These are phyloP conservation scores for Geum urbanum DNA, from an alignment of 306 rosid genomes.

Conservation along the genomic window DNA sequence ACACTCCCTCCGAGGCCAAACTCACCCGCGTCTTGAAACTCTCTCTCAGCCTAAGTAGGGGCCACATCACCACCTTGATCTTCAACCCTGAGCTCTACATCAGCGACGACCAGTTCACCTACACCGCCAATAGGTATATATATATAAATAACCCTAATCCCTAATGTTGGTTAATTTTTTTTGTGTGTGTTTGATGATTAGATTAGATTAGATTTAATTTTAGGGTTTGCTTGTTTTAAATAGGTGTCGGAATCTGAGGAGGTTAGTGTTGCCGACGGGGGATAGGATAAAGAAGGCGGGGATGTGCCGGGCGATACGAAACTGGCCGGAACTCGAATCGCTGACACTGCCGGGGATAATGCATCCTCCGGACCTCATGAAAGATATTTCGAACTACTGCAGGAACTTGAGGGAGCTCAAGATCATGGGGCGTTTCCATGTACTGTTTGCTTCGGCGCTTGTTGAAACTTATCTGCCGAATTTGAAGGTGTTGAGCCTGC, in stretches of 20 bases:
- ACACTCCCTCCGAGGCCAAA: too few species aligned
- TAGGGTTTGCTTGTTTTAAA: too few species aligned
- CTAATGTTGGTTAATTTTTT: too few species aligned
- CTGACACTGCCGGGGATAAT: conserved; percentile 34
- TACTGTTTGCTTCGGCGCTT: conserved; percentile 42
- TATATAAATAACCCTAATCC: too few species aligned
- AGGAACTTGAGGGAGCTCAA: conserved; percentile 56
- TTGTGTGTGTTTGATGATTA: too few species aligned
- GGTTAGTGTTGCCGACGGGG: conserved; percentile 75
- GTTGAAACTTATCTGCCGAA: conserved; percentile 44
- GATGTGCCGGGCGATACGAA: conserved; percentile 55
- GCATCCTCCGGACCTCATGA: conserved; percentile 33
- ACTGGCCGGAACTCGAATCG: conserved; percentile 64
- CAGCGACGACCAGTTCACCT: not conserved
- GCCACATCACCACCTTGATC: not conserved
- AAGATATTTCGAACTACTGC: conserved; percentile 57
- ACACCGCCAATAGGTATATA: not conserved
- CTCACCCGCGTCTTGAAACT: too few species aligned
- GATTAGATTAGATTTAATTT: too few species aligned
- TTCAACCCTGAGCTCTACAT: not conserved
- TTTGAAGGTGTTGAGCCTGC: conserved; percentile 60
- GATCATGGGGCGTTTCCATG: conserved; percentile 55
- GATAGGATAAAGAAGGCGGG: conserved; percentile 63
- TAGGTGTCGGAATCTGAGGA: conserved; percentile 54
- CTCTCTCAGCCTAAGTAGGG: too few species aligned